Conservation (phyloP, 2,329 filamentous ascomycete species). For the Cordyceps cicadae region DNA sequence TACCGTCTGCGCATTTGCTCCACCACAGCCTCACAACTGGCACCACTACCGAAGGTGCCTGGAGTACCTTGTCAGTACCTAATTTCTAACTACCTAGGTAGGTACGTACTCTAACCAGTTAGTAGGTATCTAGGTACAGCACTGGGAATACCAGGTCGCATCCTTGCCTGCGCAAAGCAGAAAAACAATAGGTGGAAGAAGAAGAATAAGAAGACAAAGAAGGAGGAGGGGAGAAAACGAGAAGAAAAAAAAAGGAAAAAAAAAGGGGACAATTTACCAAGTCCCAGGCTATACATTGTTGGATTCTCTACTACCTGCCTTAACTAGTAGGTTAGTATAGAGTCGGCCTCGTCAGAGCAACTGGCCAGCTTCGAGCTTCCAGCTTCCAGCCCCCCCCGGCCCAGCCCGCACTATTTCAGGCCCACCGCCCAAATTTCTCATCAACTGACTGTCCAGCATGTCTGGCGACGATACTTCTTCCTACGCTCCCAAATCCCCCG, state of each 20-base stretch:
- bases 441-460: constrained; percentile 21
- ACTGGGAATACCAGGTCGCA: neutral
- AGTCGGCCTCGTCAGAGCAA: neutral
- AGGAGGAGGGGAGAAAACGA: neutral
- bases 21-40: neutral
- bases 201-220: neutral
- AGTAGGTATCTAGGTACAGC: neutral
- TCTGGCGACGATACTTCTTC: constrained; percentile 41
- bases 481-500: constrained; percentile 51
- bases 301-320: too few relatives aligned
- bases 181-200: neutral
- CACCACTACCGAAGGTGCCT: too few relatives aligned
- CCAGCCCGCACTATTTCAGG: neutral
- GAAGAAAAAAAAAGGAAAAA: neutral
- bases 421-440: constrained; percentile 4
- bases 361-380: neutral
- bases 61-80: too few relatives aligned
- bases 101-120: too few relatives aligned
- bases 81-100: too few relatives aligned
- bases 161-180: neutral
- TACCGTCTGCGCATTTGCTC: neutral
- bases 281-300: neutral
- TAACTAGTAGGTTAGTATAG: neutral
- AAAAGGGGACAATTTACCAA: neutral
- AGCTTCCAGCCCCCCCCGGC: neutral